Evolutionary conservation across 1,139 yeast species (phyloP).

Genomic region (Kodamaea derodonti): DNA sequence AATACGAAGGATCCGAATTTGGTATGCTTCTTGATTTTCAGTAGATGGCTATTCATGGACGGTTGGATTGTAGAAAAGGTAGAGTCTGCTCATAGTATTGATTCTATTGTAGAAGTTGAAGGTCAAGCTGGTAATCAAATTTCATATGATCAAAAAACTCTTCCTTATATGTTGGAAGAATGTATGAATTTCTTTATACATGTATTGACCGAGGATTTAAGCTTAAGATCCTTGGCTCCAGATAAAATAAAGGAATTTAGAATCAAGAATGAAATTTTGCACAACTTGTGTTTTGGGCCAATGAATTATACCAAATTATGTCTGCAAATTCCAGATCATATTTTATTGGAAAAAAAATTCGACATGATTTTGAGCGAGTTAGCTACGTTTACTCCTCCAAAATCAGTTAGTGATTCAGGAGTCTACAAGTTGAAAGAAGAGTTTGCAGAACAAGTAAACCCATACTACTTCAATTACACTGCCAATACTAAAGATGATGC

Average conservation of each 20-base stretch:
- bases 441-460: slow-evolving; percentile 57
- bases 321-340: slow-evolving; percentile 69
- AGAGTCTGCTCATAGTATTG: slow-evolving; percentile 4
- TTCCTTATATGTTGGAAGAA: slow-evolving; percentile 72
- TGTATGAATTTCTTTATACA: slow-evolving; percentile 68
- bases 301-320: slow-evolving; percentile 69
- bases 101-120: background rate
- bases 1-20: slow-evolving; percentile 55
- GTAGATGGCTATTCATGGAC: slow-evolving; percentile 69
- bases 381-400: slow-evolving; percentile 62
- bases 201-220: slow-evolving; percentile 63
- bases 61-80: slow-evolving; percentile 26
- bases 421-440: slow-evolving; percentile 62
- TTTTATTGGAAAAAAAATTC: slow-evolving; percentile 68
- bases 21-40: slow-evolving; percentile 56
- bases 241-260: slow-evolving; percentile 50
- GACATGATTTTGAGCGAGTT: slow-evolving; percentile 61
- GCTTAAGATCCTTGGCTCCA: slow-evolving; percentile 49
- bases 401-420: slow-evolving; percentile 63
- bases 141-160: slow-evolving; percentile 42
- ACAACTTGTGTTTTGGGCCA: slow-evolving; percentile 71
- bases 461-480: slow-evolving; percentile 76
- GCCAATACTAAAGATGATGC: slow-evolving; percentile 78
- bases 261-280: slow-evolving; percentile 69
- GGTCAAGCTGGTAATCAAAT: slow-evolving; percentile 11